A percentile compares a stretch with the other conserved stretches of the same genome.
These are phyloP conservation scores for Rhizoctonia solani DNA, from an alignment of 1,284 basidiomycete species.

Conservation along the genomic window DNA sequence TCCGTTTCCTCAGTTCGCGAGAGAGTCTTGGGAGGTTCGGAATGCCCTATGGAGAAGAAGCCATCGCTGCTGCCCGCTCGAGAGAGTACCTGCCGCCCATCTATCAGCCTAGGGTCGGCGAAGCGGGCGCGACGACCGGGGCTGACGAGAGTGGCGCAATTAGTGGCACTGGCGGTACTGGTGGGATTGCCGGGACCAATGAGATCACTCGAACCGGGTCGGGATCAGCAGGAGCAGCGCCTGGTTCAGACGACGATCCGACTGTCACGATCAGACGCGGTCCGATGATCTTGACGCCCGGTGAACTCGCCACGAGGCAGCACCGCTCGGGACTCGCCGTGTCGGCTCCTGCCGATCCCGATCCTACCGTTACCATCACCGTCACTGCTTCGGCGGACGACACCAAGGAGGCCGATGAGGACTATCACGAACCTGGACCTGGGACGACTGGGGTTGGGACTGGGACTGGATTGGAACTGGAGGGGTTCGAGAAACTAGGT, in stretches of 20 bases:
- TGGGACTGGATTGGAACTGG: too few species aligned
- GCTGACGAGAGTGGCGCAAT: too few species aligned
- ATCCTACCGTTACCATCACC: neutral
- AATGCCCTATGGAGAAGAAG: conserved; percentile 56
- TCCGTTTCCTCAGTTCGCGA: conserved; percentile 55
- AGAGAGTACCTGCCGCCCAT: conserved; percentile 8
- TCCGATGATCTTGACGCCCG: neutral
- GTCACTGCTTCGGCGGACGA: too few species aligned
- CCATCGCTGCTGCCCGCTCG: conserved; percentile 49
- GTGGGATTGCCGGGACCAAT: too few species aligned
- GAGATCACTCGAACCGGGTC: too few species aligned
- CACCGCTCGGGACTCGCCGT: neutral
- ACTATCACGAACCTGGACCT: neutral
- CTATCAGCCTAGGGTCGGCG: neutral
- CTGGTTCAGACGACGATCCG: neutral
- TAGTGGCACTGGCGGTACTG: too few species aligned
- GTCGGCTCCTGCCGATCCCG: neutral
- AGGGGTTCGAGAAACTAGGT: too few species aligned
- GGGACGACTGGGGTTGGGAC: neutral
- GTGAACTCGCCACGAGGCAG: neutral
- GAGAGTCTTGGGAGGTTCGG: conserved; percentile 56
- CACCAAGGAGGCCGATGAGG: too few species aligned
- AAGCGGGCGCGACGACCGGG: too few species aligned
- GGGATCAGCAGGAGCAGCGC: too few species aligned
- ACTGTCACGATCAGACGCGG: neutral